Conservation (phyloP, 2,329 filamentous ascomycete genomes). For the Aspergillus sp. region DNA sequence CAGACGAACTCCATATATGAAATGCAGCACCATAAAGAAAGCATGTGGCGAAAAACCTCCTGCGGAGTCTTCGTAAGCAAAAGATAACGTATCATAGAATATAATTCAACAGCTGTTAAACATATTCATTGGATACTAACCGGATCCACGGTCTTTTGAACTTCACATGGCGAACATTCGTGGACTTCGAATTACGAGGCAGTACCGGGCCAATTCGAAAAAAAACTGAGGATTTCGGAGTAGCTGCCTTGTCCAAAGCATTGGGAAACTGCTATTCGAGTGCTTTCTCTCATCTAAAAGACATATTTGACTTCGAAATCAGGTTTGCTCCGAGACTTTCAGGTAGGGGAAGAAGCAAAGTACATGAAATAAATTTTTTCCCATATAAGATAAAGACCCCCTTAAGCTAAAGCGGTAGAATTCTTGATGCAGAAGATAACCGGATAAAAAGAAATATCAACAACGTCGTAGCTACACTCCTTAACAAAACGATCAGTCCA, state of each 20-base stretch:
- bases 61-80: conserved; percentile 5
- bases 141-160: conserved; percentile 31
- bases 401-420: no score
- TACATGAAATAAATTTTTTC: no score
- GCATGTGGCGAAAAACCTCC: conserved; percentile 24
- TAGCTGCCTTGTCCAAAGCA: conserved; percentile 27
- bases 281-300: conserved; percentile 2
- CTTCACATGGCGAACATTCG: conserved; percentile 27
- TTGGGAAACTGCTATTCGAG: conserved; percentile 19
- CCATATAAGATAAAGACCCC: no score
- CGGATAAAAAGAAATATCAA: no score
- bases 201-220: conserved; percentile 17
- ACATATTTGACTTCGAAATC: conserved; percentile 3
- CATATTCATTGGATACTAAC: conserved; percentile 11
- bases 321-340: no score
- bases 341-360: no score
- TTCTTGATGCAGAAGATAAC: no score
- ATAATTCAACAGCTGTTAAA: neutral
- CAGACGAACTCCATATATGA: conserved; percentile 28
- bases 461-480: no score
- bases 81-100: neutral
- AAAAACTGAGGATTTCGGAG: conserved; percentile 20
- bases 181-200: conserved; percentile 9
- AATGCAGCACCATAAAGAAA: conserved; percentile 28
- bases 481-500: no score